Evolutionary conservation across 257 asterid genomes (phyloP).

Genomic region (Solanum piurae): DNA sequence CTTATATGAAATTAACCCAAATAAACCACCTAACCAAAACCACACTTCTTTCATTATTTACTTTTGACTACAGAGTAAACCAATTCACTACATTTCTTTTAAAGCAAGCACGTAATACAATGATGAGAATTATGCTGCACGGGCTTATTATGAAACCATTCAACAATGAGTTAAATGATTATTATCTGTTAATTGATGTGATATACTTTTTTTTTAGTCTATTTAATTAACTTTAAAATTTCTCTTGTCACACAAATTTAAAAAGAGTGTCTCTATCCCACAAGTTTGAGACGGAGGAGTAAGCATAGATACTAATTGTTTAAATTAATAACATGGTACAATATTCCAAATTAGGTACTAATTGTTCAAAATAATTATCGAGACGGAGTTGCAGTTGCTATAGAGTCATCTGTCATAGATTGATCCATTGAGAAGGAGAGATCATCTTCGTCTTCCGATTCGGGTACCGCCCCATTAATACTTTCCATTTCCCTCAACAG

Average conservation of each 20-base stretch:
- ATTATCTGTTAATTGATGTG: too few species aligned
- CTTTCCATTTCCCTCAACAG: slow-evolving; percentile 51
- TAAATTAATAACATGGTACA: neutral
- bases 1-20: neutral
- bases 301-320: neutral
- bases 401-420: slow-evolving; percentile 54
- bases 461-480: slow-evolving; percentile 13
- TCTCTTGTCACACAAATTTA: neutral
- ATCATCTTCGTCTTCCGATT: slow-evolving; percentile 47
- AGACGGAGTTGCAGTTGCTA: slow-evolving; percentile 22
- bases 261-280: neutral
- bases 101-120: neutral
- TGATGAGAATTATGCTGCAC: neutral
- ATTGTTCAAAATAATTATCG: neutral
- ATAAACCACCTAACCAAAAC: neutral
- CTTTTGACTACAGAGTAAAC: neutral
- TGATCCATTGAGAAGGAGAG: slow-evolving; percentile 31
- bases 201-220: too few species aligned
- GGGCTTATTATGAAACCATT: neutral
- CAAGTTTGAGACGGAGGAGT: neutral
- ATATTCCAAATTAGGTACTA: neutral
- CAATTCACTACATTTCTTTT: neutral
- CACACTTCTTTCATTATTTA: too few species aligned
- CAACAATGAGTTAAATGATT: neutral
- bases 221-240: too few species aligned